Evolutionary conservation across 352 stramenopile genomes (phyloP), one percentile per base, ranked within the genome.

Genomic region (Globisporangium uncinulatum): DNA sequence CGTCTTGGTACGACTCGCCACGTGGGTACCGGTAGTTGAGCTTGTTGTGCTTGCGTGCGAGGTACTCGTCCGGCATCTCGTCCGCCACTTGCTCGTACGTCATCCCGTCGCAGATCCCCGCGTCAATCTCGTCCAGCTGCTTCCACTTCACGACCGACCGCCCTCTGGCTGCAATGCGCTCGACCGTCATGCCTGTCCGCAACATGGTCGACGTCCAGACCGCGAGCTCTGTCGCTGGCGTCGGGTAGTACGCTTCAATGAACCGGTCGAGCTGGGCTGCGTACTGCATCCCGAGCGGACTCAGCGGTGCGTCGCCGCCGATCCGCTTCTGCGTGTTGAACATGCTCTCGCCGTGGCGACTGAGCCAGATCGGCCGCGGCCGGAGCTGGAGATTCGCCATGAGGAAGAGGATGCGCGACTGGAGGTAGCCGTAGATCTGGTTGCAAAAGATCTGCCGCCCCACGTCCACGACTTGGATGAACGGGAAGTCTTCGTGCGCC

Each of bases 261-360:
- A 98, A 99, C 24, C 88, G 75, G 29, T 96, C 95, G 34, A 99
- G 78, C 57, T 96, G 86, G 54, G 91, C 73, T 0, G 95, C 94
- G 74, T 98, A 99, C 69, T 98, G 80, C 37, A 95, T 65, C 11
- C 97, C 97, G 13, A 89, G 76, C 9, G 87, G 81, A 55, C 91
- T 98, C 7, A 99, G 73, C 21, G 89, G 87, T 19, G 89, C 82
- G 76, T 99, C 96, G 15, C 96, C 96, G 47, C 96, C 96, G 71
- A 99, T 99, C 31, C 96, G 94, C 56, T 97, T 97, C 65, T 98
- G 78, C 51, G 96, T 86, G 69, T 99, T 99, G 81, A 98, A 99
- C 77, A 98, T 93, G 36, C 89, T 98, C 79, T 99, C 94, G 39
- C 97, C 97, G 70, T 99, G 96, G 45, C 97, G 90, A 53, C 92